Evolutionary conservation across 2,329 filamentous ascomycete genomes (phyloP).

Genomic region (Fusarium equiseti): DNA sequence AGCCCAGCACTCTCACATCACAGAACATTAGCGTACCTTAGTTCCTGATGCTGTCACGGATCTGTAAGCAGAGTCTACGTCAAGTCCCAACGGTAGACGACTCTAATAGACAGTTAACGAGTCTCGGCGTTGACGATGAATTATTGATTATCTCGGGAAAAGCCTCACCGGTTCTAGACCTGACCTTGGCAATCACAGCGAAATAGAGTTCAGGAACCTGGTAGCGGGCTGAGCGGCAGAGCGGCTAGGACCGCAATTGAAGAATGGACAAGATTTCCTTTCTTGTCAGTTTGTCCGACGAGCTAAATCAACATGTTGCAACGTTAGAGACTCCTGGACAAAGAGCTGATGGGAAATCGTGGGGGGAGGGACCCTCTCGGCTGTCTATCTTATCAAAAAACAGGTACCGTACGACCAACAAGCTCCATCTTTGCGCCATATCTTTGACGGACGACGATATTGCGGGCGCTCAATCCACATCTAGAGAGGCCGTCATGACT

Average conservation of each 20-base stretch:
- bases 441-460: constrained; percentile 26
- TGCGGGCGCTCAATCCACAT: constrained; percentile 42
- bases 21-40: not conserved
- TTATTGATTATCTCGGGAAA: constrained; percentile 9
- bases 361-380: constrained; percentile 37
- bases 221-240: constrained; percentile 23
- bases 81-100: constrained; percentile 10
- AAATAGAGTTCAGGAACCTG: constrained; percentile 37
- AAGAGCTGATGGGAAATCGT: constrained; percentile 37
- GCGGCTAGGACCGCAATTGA: constrained; percentile 33
- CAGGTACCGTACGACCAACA: constrained; percentile 7
- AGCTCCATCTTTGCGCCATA: constrained; percentile 32
- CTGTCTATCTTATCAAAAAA: constrained; percentile 40
- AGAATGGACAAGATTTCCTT: constrained; percentile 31
- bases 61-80: constrained; percentile 8
- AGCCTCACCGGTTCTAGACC: constrained; percentile 35
- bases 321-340: constrained; percentile 14
- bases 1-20: not conserved
- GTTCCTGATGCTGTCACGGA: constrained; percentile 33
- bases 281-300: constrained; percentile 40
- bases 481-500: not conserved
- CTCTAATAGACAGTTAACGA: constrained; percentile 5
- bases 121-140: constrained; percentile 14
- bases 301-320: constrained; percentile 22
- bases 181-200: not conserved